A percentile compares a stretch with the other conserved stretches of the same genome.
Evolutionary conservation across 441 rosid species (phyloP).

Genomic region (Euphorbia schlechtendalii): DNA sequence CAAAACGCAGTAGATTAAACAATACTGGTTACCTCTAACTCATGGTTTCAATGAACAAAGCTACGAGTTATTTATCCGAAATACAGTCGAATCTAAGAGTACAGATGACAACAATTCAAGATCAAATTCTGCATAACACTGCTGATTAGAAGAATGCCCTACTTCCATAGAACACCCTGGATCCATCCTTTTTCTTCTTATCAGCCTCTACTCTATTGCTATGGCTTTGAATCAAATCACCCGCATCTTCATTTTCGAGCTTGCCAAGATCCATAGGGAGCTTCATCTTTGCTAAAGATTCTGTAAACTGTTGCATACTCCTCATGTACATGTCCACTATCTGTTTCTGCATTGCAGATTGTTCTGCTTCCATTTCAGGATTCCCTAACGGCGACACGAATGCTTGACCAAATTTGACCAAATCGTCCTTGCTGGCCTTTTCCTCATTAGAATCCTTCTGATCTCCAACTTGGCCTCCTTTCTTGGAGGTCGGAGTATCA

Average conservation of each 20-base stretch:
- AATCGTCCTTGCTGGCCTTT: constrained; percentile 16
- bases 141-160: constrained; percentile 71
- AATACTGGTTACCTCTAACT: neutral
- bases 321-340: constrained; percentile 96
- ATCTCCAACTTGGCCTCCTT: constrained; percentile 26
- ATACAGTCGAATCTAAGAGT: no score
- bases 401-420: constrained; percentile 27
- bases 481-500: constrained; percentile 60
- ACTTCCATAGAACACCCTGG: constrained; percentile 88
- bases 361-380: constrained; percentile 52
- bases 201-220: constrained; percentile 35
- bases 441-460: constrained; percentile 23
- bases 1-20: no score
- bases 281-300: constrained; percentile 84
- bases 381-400: constrained; percentile 41
- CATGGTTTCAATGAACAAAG: neutral
- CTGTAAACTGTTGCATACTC: constrained; percentile 88
- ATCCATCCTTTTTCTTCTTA: constrained; percentile 61
- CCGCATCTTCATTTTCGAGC: constrained; percentile 25
- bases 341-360: constrained; percentile 80
- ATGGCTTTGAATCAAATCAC: constrained; percentile 37
- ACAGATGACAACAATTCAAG: no score
- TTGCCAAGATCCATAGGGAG: constrained; percentile 77
- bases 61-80: neutral
- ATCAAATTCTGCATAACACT: neutral